phyloP scores from a whole-genome alignment of 2,329 filamentous ascomycete genomes.

The Chalaropsis ovoidea region DNA sequence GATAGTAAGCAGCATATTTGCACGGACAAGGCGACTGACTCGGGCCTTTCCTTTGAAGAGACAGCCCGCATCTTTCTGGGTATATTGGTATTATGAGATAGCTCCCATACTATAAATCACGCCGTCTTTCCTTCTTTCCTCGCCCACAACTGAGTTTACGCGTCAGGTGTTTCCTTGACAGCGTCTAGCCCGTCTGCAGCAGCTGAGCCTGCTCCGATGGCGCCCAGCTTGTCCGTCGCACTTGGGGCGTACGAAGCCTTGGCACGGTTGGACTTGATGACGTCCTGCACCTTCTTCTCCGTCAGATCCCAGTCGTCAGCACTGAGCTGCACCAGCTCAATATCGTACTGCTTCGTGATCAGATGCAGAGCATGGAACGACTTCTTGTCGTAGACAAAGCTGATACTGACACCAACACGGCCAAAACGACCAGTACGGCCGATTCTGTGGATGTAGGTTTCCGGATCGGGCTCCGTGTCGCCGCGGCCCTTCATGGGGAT shows the following conservation, averaged over 20 bases:
- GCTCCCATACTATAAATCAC: not conserved
- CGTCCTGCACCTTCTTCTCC: constrained; percentile 68
- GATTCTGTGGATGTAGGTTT: constrained; percentile 97
- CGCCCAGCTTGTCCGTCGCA: constrained; percentile 33
- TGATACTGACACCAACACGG: constrained; percentile 89
- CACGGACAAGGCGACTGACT: not conserved
- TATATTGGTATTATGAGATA: constrained; percentile 4
- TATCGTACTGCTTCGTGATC: constrained; percentile 73
- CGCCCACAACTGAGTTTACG: not conserved
- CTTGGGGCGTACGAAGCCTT: constrained; percentile 45
- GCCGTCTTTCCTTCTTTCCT: not conserved
- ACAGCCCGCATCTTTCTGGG: not conserved
- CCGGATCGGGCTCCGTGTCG: constrained; percentile 75
- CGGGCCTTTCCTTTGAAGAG: not conserved
- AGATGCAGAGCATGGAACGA: constrained; percentile 68
- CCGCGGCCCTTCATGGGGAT: constrained; percentile 65
- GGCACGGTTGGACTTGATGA: constrained; percentile 62
- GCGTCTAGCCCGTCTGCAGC: constrained; percentile 3
- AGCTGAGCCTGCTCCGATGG: constrained; percentile 27
- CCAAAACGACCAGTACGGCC: constrained; percentile 94
- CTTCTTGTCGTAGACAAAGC: constrained; percentile 77
- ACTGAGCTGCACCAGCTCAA: constrained; percentile 70
- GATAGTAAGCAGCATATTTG: not conserved
- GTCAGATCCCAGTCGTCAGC: constrained; percentile 85
- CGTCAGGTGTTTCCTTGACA: not conserved